Evolutionary conservation across 129 eudicot species (phyloP).

Genomic region (Solidago caesia): DNA sequence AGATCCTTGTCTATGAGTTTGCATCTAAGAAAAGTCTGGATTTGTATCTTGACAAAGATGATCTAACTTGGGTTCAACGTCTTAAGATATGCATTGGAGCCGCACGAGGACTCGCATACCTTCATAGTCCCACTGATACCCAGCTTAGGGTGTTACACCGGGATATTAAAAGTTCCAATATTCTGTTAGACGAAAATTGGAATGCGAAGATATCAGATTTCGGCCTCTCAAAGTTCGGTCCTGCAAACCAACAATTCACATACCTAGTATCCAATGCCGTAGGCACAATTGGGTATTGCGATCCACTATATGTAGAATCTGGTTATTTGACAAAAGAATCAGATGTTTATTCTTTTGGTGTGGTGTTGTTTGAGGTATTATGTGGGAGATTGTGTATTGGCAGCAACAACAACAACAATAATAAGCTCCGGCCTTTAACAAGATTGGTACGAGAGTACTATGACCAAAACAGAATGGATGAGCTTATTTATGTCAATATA

Average conservation of each 20-base stretch:
- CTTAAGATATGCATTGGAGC: conserved; percentile 35
- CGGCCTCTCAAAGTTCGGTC: conserved; percentile 20
- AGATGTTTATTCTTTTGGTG: conserved; percentile 39
- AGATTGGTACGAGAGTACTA: neutral
- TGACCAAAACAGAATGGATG: neutral
- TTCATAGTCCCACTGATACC: neutral
- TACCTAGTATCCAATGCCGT: neutral
- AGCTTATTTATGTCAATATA: neutral
- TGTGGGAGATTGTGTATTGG: conserved; percentile 30
- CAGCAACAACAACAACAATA: neutral
- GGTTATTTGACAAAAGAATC: conserved; percentile 31
- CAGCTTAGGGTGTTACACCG: conserved; percentile 17
- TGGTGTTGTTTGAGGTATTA: conserved; percentile 27
- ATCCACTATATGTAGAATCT: conserved; percentile 13
- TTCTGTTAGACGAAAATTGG: conserved; percentile 24
- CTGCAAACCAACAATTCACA: neutral
- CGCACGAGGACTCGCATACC: conserved; percentile 20
- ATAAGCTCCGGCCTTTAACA: neutral
- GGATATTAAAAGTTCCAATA: conserved; percentile 27
- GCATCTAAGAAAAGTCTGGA: conserved; percentile 18
- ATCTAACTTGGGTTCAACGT: conserved; percentile 32
- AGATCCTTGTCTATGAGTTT: conserved; percentile 36
- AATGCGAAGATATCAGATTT: conserved; percentile 27
- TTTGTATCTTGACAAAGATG: neutral
- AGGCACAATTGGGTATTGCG: conserved; percentile 19